Evolutionary conservation across 768 basidiomycete genomes (phyloP), one percentile per base, ranked within the genome.

Genomic region (Tylopilus sp.): DNA sequence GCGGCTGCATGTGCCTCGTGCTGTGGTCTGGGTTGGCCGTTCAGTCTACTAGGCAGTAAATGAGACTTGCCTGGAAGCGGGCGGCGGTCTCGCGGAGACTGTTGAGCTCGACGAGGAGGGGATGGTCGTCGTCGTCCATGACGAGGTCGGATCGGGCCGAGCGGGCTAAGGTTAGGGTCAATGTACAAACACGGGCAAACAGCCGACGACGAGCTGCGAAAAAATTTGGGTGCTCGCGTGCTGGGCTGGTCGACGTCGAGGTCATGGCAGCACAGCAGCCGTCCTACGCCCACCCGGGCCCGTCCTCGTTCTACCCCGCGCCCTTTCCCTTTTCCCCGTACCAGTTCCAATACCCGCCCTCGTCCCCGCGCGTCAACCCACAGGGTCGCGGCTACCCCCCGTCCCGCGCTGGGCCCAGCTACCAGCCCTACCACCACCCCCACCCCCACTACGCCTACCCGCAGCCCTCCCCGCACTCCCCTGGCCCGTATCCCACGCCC

Each of bases 1-100:
- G 85, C 77, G n/a, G 83, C 75, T 29, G 72, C 63, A 60, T 87
- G 81, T 6, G 85, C 81, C 71, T 89, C 87, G 68, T 88, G 83
- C 88, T 89, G 22, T 3, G 24, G n/a, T 21, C 11, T 10, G 26
- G 4, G 17, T 52, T 13, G 24, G 30, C 22, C 6, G 22, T 36
- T 46, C 10, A 14, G 42, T 19, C 4, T 11, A 3, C 24, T 5
- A 8, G n/a, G 24, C 6, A 9, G 11, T 6, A 0, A 8, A 3
- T 0, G 1, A 6, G 1, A 62, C 30, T 67, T 67, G 76, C 81
- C 78, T 83, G 81, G 54, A 80, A 81, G 14, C 73, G 75, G 33
- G 71, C 71, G 3, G 80, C 72, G 1, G 77, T 74, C n/a, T 67
- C 61, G 52, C 74, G 72, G 36, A 82, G 72, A 57, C 74, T 77